Evolutionary conservation across 441 rosid species (phyloP).

Genomic region (California macrophylla): DNA sequence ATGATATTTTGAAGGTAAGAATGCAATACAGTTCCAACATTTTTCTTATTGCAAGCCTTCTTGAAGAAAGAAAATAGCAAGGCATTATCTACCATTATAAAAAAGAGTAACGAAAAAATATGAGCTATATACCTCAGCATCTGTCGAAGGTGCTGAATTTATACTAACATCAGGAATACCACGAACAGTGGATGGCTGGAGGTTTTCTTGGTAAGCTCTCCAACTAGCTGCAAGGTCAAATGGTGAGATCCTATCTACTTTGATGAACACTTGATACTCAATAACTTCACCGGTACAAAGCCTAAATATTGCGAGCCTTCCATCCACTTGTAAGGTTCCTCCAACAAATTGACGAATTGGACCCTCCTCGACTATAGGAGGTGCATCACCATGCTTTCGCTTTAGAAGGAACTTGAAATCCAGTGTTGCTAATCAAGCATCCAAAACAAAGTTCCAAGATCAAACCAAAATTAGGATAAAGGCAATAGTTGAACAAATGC

Average conservation of each 20-base stretch:
- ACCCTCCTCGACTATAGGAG: slow-evolving; percentile 83
- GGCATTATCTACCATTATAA: not conserved
- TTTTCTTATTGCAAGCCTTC: not conserved
- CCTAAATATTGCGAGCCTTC: slow-evolving; percentile 56
- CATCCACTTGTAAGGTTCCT: slow-evolving; percentile 75
- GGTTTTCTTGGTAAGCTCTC: slow-evolving; percentile 86
- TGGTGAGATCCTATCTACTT: slow-evolving; percentile 85
- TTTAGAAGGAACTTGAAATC: slow-evolving; percentile 94
- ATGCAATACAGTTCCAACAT: not conserved
- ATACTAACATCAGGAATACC: slow-evolving; percentile 93
- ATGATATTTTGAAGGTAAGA: not conserved
- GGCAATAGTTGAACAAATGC: not conserved
- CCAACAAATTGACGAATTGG: slow-evolving; percentile 56
- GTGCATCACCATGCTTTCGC: slow-evolving; percentile 54
- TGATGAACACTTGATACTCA: slow-evolving; percentile 66
- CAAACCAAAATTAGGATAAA: slow-evolving; percentile 6
- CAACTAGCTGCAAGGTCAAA: slow-evolving; percentile 98
- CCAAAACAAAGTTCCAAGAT: slow-evolving; percentile 9
- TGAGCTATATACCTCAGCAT: slow-evolving; percentile 43
- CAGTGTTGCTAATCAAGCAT: slow-evolving; percentile 53
- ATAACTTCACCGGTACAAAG: slow-evolving; percentile 56
- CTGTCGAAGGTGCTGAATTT: slow-evolving; percentile 41
- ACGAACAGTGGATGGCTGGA: slow-evolving; percentile 84
- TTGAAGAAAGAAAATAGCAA: not conserved
- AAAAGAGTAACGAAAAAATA: not conserved